Evolutionary conservation across 805 yeast genomes (phyloP).

Genomic region (Suhomyces canberraensis): DNA sequence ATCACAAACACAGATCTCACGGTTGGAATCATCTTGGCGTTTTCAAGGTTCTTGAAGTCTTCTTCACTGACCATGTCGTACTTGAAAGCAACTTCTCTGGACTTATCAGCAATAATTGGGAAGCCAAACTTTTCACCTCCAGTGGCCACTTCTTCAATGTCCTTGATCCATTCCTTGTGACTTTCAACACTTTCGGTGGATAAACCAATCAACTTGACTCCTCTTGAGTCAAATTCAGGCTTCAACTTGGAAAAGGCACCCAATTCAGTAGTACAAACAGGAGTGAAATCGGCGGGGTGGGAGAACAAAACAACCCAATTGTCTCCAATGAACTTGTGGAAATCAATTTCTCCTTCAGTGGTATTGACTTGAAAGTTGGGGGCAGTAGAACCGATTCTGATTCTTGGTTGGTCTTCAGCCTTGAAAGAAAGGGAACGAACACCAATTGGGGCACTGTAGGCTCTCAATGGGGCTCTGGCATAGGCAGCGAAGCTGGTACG

Average conservation of each 20-base stretch:
- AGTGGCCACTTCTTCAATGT: constrained; percentile 61
- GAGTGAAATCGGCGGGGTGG: constrained; percentile 78
- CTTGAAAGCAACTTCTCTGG: constrained; percentile 55
- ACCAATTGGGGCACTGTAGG: constrained; percentile 2
- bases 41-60: constrained; percentile 64
- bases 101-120: constrained; percentile 69
- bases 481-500: constrained; percentile 9
- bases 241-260: constrained; percentile 73
- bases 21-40: constrained; percentile 62
- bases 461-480: constrained; percentile 5
- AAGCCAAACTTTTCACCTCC: constrained; percentile 52
- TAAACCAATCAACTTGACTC: constrained; percentile 64
- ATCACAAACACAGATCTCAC: constrained; percentile 70
- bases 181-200: constrained; percentile 62
- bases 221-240: constrained; percentile 64
- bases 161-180: constrained; percentile 67
- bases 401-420: constrained; percentile 40
- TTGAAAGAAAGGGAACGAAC: constrained; percentile 28
- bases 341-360: constrained; percentile 59
- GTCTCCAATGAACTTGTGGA: constrained; percentile 60
- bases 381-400: constrained; percentile 59
- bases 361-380: constrained; percentile 67
- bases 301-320: constrained; percentile 68
- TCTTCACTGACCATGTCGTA: constrained; percentile 72
- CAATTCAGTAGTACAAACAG: constrained; percentile 75